phyloP scores from a whole-genome alignment of 768 basidiomycete species.

The Boletus subparvulus region DNA sequence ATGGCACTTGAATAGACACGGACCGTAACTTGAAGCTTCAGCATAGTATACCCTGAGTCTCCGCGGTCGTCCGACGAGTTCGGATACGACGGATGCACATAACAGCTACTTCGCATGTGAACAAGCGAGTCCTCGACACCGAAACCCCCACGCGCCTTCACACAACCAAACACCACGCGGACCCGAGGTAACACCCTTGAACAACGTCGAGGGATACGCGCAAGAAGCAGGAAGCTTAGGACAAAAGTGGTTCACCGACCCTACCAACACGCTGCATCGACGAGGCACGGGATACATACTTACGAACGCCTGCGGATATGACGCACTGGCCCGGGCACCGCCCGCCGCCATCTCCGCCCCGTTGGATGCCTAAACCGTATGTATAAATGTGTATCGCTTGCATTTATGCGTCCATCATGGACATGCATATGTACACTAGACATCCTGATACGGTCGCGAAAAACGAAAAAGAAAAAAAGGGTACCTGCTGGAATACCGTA shows the following conservation, averaged over 20 bases:
- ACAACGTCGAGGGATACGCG: neutral
- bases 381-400: neutral
- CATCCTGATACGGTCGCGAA: neutral
- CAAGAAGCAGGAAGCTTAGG: neutral
- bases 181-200: conserved; percentile 5
- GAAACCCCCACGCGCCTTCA: neutral
- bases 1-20: neutral
- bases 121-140: conserved; percentile 1
- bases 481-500: neutral
- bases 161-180: neutral
- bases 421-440: neutral
- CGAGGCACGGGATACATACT: conserved; percentile 15
- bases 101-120: neutral
- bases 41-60: neutral
- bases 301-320: conserved; percentile 9
- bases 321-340: conserved; percentile 1
- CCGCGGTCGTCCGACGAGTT: neutral
- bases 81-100: neutral
- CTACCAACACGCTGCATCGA: conserved; percentile 25
- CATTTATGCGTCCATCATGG: neutral
- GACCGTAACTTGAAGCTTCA: neutral
- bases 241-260: conserved; percentile 12
- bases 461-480: neutral
- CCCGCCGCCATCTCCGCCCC: neutral
- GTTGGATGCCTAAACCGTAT: neutral